Conservation (phyloP, 2,329 filamentous ascomycete genomes). For the Aspergillus versicolor region DNA sequence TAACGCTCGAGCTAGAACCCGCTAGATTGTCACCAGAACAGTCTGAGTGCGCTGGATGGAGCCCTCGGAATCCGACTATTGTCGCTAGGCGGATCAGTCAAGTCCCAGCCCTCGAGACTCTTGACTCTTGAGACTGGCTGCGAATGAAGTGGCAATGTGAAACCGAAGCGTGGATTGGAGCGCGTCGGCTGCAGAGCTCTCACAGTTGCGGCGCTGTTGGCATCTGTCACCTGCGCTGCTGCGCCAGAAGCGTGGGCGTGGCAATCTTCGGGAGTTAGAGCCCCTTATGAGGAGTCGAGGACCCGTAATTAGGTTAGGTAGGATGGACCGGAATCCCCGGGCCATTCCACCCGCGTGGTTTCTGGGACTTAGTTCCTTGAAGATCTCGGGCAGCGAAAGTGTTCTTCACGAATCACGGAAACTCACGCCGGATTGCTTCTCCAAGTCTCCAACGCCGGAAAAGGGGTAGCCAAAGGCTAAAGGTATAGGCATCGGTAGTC, state of each 20-base stretch:
- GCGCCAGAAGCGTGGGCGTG: not conserved
- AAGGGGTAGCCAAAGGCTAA: not conserved
- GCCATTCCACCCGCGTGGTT: constrained; percentile 11
- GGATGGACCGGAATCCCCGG: not conserved
- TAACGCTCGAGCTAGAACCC: constrained; percentile 31
- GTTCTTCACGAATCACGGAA: not conserved
- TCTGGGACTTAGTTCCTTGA: not conserved
- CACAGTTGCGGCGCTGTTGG: not conserved
- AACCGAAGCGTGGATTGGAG: not conserved
- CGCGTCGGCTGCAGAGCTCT: not conserved
- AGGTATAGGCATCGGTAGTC: not conserved
- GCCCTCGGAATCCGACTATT: constrained; percentile 18
- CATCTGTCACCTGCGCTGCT: not conserved
- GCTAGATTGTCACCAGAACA: constrained; percentile 31
- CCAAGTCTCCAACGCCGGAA: not conserved
- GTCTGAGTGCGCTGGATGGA: constrained; percentile 17
- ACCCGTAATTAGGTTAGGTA: constrained; percentile 2
- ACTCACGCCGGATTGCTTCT: not conserved
- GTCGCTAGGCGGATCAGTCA: constrained; percentile 2
- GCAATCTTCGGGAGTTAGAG: constrained; percentile 1
- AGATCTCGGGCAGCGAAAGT: not conserved
- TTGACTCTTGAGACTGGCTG: not conserved
- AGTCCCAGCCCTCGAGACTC: not conserved
- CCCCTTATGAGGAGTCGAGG: not conserved
- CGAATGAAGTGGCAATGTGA: not conserved